Evolutionary conservation across 1,284 basidiomycete genomes (phyloP).

Genomic region (Marasmius sp.): DNA sequence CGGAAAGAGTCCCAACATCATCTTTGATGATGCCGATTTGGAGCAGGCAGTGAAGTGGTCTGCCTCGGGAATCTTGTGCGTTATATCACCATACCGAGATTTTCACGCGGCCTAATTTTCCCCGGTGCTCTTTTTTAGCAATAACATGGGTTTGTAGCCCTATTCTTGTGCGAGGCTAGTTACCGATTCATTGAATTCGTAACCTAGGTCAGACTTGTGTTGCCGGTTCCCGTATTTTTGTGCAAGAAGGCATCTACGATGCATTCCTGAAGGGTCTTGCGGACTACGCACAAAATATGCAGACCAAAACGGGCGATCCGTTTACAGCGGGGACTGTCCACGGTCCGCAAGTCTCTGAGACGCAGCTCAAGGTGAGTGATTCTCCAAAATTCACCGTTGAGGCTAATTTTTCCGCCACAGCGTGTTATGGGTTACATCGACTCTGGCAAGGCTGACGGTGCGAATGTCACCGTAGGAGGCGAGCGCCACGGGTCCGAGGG

Average conservation of each 20-base stretch:
- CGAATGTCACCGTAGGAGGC: constrained; percentile 78
- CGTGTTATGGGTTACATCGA: constrained; percentile 87
- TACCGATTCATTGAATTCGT: not conserved
- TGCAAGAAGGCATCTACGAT: constrained; percentile 82
- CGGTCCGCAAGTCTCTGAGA: constrained; percentile 85
- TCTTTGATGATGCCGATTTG: constrained; percentile 76
- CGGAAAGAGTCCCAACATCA: constrained; percentile 74
- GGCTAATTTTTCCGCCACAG: constrained; percentile 25
- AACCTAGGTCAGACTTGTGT: constrained; percentile 77
- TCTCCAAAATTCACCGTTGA: not conserved
- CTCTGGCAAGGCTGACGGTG: constrained; percentile 81
- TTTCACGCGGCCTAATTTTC: not conserved
- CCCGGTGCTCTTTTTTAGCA: not conserved
- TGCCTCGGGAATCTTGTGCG: constrained; percentile 75
- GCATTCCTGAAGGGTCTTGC: constrained; percentile 63
- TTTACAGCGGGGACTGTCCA: constrained; percentile 73
- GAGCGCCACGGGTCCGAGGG: constrained; percentile 71
- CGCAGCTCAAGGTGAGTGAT: constrained; percentile 58
- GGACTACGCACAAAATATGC: constrained; percentile 48
- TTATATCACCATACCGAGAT: constrained; percentile 6
- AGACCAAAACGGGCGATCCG: constrained; percentile 68
- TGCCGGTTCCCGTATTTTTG: constrained; percentile 83
- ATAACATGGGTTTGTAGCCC: constrained; percentile 5
- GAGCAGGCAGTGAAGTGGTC: constrained; percentile 84
- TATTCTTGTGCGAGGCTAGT: not conserved